A percentile compares a stretch with the other conserved stretches of the same genome.
phyloP scores from a whole-genome alignment of 169 alveolate genomes.

The Theileria sp. region DNA sequence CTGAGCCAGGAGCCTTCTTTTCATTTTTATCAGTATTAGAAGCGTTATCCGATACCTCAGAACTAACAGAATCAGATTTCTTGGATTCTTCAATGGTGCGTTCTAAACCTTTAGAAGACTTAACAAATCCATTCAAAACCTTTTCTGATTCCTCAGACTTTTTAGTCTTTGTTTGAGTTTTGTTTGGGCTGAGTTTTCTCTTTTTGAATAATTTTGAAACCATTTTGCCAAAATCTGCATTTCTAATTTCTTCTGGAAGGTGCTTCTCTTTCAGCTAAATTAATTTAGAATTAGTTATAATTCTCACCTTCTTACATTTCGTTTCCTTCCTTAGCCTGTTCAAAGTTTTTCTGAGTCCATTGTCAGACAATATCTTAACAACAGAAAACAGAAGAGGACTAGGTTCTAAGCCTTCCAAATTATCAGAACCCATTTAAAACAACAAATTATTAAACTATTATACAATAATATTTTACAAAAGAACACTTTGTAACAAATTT shows the following conservation, averaged over 20 bases:
- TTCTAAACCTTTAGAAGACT: background rate
- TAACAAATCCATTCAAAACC: background rate
- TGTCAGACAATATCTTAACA: constrained; percentile 56
- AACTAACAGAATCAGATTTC: background rate
- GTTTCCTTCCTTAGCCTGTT: constrained; percentile 48
- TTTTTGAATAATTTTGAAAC: background rate
- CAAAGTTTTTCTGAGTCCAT: constrained; percentile 42
- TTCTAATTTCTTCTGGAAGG: constrained; percentile 17
- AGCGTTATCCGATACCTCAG: background rate
- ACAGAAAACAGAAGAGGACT: constrained; percentile 2
- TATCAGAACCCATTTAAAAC: constrained; percentile 7
- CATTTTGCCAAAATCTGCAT: constrained; percentile 38
- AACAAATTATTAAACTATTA: background rate
- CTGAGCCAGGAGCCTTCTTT: constrained; percentile 7
- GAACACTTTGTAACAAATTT: background rate
- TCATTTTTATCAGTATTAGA: constrained; percentile 5
- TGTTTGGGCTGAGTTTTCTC: background rate
- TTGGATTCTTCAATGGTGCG: background rate
- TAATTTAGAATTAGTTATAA: background rate
- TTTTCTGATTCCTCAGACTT: constrained; percentile 7
- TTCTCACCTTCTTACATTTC: constrained; percentile 30
- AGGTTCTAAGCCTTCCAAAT: background rate
- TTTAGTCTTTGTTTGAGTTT: background rate
- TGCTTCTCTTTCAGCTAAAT: constrained; percentile 40
- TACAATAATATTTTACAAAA: background rate